Percentiles rank a stretch among this genome's conserved stretches.
Evolutionary conservation across 495 filamentous ascomycete species (phyloP).

Genomic region (Pyrenula massariospora): DNA sequence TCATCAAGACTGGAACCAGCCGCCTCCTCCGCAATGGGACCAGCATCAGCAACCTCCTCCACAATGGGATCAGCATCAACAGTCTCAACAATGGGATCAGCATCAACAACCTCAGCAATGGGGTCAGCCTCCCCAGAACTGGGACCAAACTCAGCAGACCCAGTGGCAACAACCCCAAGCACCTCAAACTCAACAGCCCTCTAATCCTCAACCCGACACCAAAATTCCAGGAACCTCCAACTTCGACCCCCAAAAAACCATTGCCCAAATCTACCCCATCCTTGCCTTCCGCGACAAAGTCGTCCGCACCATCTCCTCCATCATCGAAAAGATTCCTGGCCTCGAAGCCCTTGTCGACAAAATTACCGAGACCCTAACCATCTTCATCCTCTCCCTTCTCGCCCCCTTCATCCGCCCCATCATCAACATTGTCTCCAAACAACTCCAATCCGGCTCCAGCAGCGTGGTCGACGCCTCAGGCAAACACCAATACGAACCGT

Average conservation of each 20-base stretch:
- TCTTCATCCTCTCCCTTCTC: slow-evolving; percentile 81
- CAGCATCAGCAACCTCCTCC: slow-evolving; percentile 19
- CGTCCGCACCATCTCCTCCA: slow-evolving; percentile 65
- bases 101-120: slow-evolving; percentile 9
- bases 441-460: slow-evolving; percentile 72
- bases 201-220: slow-evolving; percentile 29
- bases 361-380: slow-evolving; percentile 79
- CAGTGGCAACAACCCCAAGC: slow-evolving; percentile 1
- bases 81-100: slow-evolving; percentile 8
- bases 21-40: slow-evolving; percentile 2
- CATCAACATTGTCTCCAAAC: slow-evolving; percentile 73
- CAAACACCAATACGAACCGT: slow-evolving; percentile 79
- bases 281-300: slow-evolving; percentile 89
- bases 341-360: slow-evolving; percentile 77
- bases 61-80: slow-evolving; percentile 17
- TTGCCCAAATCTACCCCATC: slow-evolving; percentile 84
- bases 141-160: not conserved
- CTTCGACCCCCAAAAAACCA: slow-evolving; percentile 73
- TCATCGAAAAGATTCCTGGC: slow-evolving; percentile 87
- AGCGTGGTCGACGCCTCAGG: slow-evolving; percentile 69
- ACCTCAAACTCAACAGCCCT: slow-evolving; percentile 7
- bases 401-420: slow-evolving; percentile 84
- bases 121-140: not conserved
- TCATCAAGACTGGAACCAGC: slow-evolving; percentile 2
- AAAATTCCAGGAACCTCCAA: slow-evolving; percentile 60